phyloP scores from a whole-genome alignment of 2,329 filamentous ascomycete species.

The Fusarium liriodendri region DNA sequence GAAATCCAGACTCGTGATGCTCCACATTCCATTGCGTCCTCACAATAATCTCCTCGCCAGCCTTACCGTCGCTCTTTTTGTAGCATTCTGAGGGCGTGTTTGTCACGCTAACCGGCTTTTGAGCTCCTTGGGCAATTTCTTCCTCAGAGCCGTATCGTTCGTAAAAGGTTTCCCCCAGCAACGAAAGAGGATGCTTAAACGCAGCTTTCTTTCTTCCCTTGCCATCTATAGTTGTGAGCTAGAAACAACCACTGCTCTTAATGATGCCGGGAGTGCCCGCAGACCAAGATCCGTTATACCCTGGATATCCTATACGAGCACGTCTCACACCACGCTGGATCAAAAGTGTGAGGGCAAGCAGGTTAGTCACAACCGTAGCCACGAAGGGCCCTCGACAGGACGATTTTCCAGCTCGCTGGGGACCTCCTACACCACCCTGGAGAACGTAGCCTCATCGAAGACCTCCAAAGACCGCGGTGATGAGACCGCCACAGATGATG shows the following conservation, averaged over 20 bases:
- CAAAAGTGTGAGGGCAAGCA: not conserved
- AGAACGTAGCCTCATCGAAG: not conserved
- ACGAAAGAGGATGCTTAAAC: not conserved
- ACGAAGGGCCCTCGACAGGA: not conserved
- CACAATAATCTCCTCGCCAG: not conserved
- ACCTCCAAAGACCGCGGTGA: not conserved
- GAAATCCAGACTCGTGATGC: not conserved
- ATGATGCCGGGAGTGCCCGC: not conserved
- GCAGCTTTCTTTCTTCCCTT: not conserved
- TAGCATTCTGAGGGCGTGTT: not conserved
- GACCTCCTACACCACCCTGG: not conserved
- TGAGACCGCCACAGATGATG: not conserved
- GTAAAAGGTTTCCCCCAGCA: not conserved
- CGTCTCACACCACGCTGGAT: not conserved
- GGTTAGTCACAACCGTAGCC: not conserved
- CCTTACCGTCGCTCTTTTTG: not conserved
- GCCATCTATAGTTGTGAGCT: not conserved
- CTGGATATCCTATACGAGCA: not conserved
- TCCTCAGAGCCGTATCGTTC: not conserved
- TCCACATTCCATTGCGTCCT: not conserved
- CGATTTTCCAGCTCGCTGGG: not conserved
- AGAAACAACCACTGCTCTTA: not conserved
- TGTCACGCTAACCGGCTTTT: not conserved
- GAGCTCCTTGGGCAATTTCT: not conserved
- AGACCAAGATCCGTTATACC: not conserved